phyloP scores from a whole-genome alignment of 495 filamentous ascomycete species.

The Aspergillus olivimuriae region DNA sequence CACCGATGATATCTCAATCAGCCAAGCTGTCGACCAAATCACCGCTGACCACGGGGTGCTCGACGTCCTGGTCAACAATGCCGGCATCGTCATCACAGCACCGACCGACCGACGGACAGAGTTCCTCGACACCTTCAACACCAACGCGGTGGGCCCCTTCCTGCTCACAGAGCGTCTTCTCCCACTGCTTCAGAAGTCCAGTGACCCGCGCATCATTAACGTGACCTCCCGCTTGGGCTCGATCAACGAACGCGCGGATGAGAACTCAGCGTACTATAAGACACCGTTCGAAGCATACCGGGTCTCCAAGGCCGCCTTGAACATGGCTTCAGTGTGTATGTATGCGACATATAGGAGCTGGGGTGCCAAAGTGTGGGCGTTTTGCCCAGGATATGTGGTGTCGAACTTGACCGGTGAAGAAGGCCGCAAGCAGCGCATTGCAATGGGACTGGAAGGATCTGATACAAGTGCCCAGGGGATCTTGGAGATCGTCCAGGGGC shows the following conservation, averaged over 20 bases:
- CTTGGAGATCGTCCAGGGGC: too few species aligned
- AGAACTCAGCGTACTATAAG: neutral
- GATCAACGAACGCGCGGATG: neutral
- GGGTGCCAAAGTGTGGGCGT: neutral
- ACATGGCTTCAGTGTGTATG: neutral
- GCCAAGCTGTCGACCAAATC: neutral
- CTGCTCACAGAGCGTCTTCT: neutral
- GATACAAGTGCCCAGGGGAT: too few species aligned
- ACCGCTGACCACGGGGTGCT: neutral
- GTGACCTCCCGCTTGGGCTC: neutral
- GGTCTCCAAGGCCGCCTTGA: neutral
- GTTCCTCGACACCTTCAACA: neutral
- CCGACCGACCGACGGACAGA: too few species aligned
- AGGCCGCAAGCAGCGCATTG: too few species aligned
- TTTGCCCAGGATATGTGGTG: neutral
- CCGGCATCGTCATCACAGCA: neutral
- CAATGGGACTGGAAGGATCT: too few species aligned
- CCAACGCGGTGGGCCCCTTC: neutral
- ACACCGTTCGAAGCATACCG: neutral
- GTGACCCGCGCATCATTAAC: neutral
- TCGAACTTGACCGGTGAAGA: neutral
- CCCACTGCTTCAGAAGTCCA: neutral
- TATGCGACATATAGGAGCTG: neutral
- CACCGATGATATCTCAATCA: neutral
- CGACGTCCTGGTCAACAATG: conserved; percentile 1